phyloP scores from a whole-genome alignment of 768 basidiomycete species.

The Suillus tomentosus region DNA sequence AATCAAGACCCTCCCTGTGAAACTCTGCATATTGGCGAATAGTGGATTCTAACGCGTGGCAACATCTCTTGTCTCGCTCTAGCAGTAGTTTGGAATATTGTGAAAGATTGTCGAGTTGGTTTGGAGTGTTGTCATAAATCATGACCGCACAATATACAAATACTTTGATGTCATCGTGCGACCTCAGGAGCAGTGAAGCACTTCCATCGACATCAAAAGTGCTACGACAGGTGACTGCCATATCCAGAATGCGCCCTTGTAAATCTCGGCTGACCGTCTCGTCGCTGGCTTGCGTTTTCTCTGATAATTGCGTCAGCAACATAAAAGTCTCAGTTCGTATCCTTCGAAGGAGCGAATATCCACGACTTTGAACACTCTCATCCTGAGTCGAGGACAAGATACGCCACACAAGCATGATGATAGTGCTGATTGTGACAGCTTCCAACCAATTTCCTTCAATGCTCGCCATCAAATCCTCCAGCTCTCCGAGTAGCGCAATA shows the following conservation, averaged over 20 bases:
- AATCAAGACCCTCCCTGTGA: conserved; percentile 20
- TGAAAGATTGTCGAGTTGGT: conserved; percentile 12
- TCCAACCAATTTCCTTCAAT: conserved; percentile 46
- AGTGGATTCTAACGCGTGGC: conserved; percentile 25
- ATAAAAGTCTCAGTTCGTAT: conserved; percentile 33
- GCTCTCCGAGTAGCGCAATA: conserved; percentile 35
- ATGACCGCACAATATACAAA: conserved; percentile 29
- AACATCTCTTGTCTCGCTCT: conserved; percentile 34
- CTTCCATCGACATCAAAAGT: conserved; percentile 29
- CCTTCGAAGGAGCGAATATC: conserved; percentile 31
- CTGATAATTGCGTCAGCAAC: conserved; percentile 40
- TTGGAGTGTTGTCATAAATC: conserved; percentile 29
- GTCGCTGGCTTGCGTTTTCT: conserved; percentile 20
- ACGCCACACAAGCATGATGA: conserved; percentile 38
- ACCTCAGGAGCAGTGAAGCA: conserved; percentile 18
- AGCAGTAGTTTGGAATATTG: conserved; percentile 21
- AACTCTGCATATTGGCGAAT: conserved; percentile 11
- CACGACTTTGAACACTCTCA: conserved; percentile 18
- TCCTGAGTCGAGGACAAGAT: conserved; percentile 34
- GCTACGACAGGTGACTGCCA: conserved; percentile 41
- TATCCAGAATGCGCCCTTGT: conserved; percentile 33
- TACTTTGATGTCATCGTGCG: conserved; percentile 25
- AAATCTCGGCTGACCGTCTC: conserved; percentile 18
- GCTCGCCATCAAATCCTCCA: conserved; percentile 35
- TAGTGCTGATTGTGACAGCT: conserved; percentile 32